Evolutionary conservation across 352 stramenopile genomes (phyloP).

Genomic region (Aphanomyces cochlioides): DNA sequence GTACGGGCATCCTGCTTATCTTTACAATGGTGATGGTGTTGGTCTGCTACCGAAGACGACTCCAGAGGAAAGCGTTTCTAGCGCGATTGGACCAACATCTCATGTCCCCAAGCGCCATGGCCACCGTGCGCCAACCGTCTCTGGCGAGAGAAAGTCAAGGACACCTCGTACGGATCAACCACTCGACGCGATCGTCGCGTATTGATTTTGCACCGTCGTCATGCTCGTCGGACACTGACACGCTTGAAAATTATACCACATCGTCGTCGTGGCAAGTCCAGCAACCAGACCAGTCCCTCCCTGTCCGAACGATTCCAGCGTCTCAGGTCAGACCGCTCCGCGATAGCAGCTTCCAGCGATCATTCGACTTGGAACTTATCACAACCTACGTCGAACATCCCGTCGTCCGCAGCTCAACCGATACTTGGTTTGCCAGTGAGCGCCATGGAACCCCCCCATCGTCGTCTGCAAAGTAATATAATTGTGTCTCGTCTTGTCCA

Average conservation of each 20-base stretch:
- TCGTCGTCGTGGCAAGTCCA: neutral
- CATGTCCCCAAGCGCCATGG: too few species aligned
- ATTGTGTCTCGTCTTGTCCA: neutral
- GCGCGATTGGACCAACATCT: too few species aligned
- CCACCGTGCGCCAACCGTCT: too few species aligned
- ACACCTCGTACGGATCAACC: neutral
- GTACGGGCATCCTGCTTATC: too few species aligned
- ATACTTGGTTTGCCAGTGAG: neutral
- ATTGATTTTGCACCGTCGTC: constrained; percentile 2
- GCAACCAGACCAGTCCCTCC: neutral
- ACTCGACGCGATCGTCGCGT: neutral
- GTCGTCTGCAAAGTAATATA: too few species aligned
- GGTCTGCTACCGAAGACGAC: too few species aligned
- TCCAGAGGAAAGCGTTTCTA: too few species aligned
- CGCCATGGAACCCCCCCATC: neutral
- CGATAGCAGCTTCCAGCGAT: neutral
- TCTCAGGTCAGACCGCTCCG: neutral
- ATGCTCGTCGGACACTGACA: neutral
- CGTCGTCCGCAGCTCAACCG: neutral
- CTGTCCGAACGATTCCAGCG: constrained; percentile 8
- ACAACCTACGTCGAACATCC: neutral
- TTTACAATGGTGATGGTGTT: too few species aligned
- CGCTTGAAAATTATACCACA: neutral
- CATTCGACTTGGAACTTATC: too few species aligned
- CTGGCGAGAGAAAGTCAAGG: too few species aligned